Conservation (phyloP, 495 filamentous ascomycete genomes). For the Aspergillus affinis region DNA sequence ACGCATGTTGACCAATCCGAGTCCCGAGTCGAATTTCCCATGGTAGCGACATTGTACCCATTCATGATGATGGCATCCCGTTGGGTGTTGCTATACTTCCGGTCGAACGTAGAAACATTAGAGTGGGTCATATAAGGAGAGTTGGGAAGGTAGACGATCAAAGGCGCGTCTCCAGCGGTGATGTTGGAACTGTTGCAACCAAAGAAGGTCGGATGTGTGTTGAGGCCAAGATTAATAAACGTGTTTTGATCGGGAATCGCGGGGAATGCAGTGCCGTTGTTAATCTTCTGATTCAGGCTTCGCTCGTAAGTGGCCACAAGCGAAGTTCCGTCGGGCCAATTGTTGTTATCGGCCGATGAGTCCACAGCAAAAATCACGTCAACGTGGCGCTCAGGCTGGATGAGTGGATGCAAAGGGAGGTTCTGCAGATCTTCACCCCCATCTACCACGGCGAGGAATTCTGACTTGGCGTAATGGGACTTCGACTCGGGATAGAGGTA, state of each 20-base stretch:
- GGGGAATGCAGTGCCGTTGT: slow-evolving; percentile 84
- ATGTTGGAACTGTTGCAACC: slow-evolving; percentile 75
- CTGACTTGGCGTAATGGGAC: slow-evolving; percentile 56
- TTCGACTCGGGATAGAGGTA: slow-evolving; percentile 61
- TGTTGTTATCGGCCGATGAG: slow-evolving; percentile 73
- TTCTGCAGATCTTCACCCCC: slow-evolving; percentile 88
- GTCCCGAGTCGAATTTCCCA: slow-evolving; percentile 75
- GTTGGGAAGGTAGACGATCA: slow-evolving; percentile 90
- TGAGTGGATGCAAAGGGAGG: slow-evolving; percentile 80
- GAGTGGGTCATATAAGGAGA: slow-evolving; percentile 68
- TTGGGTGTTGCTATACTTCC: slow-evolving; percentile 57
- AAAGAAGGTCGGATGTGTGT: slow-evolving; percentile 87
- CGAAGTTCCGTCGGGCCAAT: slow-evolving; percentile 86
- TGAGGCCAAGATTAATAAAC: slow-evolving; percentile 83
- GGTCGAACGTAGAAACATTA: slow-evolving; percentile 74
- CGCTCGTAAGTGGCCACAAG: slow-evolving; percentile 83
- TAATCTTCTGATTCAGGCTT: slow-evolving; percentile 55
- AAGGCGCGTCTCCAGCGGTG: slow-evolving; percentile 49
- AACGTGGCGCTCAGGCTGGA: slow-evolving; percentile 74
- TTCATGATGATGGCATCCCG: slow-evolving; percentile 80
- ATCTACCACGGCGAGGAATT: slow-evolving; percentile 74
- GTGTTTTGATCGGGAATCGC: slow-evolving; percentile 78
- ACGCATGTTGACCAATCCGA: slow-evolving; percentile 74
- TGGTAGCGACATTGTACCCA: slow-evolving; percentile 79
- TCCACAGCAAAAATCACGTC: slow-evolving; percentile 95